Percentiles rank a stretch among this genome's conserved stretches.
These are phyloP conservation scores for Penicillium expansum DNA, from an alignment of 2,329 filamentous ascomycete species.

Conservation along the genomic window DNA sequence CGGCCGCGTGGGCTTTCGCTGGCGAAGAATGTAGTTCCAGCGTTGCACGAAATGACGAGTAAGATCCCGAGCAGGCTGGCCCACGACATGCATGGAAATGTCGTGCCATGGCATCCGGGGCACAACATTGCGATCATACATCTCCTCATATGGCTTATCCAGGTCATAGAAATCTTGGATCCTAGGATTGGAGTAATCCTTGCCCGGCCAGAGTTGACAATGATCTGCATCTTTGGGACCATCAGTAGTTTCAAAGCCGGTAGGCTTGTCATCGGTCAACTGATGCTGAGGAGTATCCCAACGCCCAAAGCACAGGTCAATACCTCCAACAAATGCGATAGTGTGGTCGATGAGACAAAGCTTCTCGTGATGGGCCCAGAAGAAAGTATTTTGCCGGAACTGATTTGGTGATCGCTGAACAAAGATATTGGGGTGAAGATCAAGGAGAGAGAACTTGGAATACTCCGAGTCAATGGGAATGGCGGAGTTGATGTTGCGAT, in stretches of 20 bases:
- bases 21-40: slow-evolving; percentile 95
- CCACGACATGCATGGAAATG: slow-evolving; percentile 95
- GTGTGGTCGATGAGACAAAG: slow-evolving; percentile 96
- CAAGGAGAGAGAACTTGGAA: slow-evolving; percentile 92
- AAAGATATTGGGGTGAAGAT: slow-evolving; percentile 93
- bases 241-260: slow-evolving; percentile 80
- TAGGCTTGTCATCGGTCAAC: slow-evolving; percentile 88
- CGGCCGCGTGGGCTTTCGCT: slow-evolving; percentile 87
- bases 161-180: slow-evolving; percentile 93
- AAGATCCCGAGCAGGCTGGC: slow-evolving; percentile 88
- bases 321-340: slow-evolving; percentile 89
- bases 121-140: slow-evolving; percentile 88
- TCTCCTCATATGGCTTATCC: slow-evolving; percentile 94
- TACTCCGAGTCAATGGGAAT: slow-evolving; percentile 98
- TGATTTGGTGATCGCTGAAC: slow-evolving; percentile 96
- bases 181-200: slow-evolving; percentile 96
- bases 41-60: slow-evolving; percentile 95
- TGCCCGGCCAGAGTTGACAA: slow-evolving; percentile 93
- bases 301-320: slow-evolving; percentile 93
- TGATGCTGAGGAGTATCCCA: slow-evolving; percentile 96
- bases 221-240: slow-evolving; percentile 82
- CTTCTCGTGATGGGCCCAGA: slow-evolving; percentile 98
- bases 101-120: slow-evolving; percentile 99
- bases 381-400: slow-evolving; percentile 98
- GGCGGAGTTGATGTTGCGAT: slow-evolving; percentile 94